Percentiles rank a stretch among this genome's conserved stretches.
Conservation (phyloP, 2,329 filamentous ascomycete species). For the Scedosporium minutisporum region DNA sequence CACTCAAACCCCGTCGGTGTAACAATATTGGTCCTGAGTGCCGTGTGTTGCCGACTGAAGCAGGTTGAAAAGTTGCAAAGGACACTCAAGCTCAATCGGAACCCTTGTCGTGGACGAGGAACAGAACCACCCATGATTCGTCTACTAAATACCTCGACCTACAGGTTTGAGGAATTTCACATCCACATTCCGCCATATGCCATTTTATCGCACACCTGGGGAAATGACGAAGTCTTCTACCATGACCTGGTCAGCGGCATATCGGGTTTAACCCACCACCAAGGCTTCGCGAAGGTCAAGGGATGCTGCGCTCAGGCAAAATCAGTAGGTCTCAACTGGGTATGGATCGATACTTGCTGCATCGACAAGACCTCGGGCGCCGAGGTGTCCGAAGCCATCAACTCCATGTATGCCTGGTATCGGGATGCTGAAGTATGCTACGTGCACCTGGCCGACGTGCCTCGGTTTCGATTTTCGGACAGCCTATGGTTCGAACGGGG, state of each 20-base stretch:
- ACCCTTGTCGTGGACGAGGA: too few species aligned
- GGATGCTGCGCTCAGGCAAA: slow-evolving; percentile 12
- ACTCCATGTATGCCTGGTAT: slow-evolving; percentile 19
- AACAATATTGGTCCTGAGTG: too few species aligned
- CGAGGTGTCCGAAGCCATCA: slow-evolving; percentile 19
- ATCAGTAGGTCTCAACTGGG: slow-evolving; percentile 14
- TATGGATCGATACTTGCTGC: slow-evolving; percentile 20
- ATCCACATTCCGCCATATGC: slow-evolving; percentile 18
- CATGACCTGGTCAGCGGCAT: slow-evolving; percentile 12
- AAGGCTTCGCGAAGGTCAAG: slow-evolving; percentile 13
- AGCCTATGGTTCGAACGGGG: slow-evolving; percentile 16
- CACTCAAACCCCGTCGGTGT: too few species aligned
- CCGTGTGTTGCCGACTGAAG: too few species aligned
- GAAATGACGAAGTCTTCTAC: slow-evolving; percentile 17
- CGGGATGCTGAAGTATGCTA: slow-evolving; percentile 16
- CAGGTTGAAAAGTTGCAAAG: too few species aligned
- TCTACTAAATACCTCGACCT: slow-evolving; percentile 6
- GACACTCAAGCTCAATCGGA: too few species aligned
- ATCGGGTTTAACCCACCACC: not conserved
- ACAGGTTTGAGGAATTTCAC: slow-evolving; percentile 8
- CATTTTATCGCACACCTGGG: slow-evolving; percentile 23
- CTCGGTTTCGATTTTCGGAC: slow-evolving; percentile 11
- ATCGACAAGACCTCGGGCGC: slow-evolving; percentile 18
- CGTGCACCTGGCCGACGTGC: slow-evolving; percentile 16
- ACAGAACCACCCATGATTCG: not conserved